phyloP scores from a whole-genome alignment of 106 monocot genomes.

The Allium fistulosum region DNA sequence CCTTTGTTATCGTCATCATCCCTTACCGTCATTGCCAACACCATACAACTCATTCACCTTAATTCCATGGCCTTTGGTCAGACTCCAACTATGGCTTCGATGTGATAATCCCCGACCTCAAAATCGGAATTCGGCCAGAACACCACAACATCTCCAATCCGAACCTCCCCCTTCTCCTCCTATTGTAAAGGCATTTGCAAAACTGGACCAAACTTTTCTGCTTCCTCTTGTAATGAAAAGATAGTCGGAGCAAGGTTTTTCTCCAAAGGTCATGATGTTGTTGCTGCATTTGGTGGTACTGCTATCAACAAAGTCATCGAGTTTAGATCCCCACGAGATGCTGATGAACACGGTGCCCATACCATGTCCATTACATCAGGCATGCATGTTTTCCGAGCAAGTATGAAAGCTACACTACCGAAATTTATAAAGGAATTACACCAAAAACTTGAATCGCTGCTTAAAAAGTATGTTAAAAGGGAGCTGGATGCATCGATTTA shows the following conservation, averaged over 20 bases:
- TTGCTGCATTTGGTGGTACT: slow-evolving; percentile 28
- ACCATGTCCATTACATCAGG: slow-evolving; percentile 91
- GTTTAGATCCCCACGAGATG: slow-evolving; percentile 76
- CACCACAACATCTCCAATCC: slow-evolving; percentile 63
- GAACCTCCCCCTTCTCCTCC: slow-evolving; percentile 62
- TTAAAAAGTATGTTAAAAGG: slow-evolving; percentile 95
- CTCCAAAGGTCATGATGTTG: slow-evolving; percentile 64
- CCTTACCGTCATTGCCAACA: slow-evolving; percentile 57
- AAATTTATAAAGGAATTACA: slow-evolving; percentile 89
- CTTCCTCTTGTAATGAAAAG: slow-evolving; percentile 71
- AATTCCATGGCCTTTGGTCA: slow-evolving; percentile 95
- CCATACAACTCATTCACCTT: slow-evolving; percentile 89
- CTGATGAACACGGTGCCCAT: slow-evolving; percentile 92
- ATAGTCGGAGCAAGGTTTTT: slow-evolving; percentile 87
- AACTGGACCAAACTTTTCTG: slow-evolving; percentile 34
- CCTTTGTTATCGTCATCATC: slow-evolving; percentile 67
- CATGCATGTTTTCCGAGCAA: slow-evolving; percentile 65
- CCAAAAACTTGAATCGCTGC: slow-evolving; percentile 77
- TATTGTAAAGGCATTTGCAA: slow-evolving; percentile 81
- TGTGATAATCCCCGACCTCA: slow-evolving; percentile 70
- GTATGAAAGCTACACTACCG: slow-evolving; percentile 72
- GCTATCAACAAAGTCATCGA: slow-evolving; percentile 58
- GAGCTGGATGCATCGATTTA: slow-evolving; percentile 84
- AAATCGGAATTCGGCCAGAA: slow-evolving; percentile 91
- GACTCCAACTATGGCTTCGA: slow-evolving; percentile 91